Conservation (phyloP, 139 green algal species). For the Haematococcus lacustris region DNA sequence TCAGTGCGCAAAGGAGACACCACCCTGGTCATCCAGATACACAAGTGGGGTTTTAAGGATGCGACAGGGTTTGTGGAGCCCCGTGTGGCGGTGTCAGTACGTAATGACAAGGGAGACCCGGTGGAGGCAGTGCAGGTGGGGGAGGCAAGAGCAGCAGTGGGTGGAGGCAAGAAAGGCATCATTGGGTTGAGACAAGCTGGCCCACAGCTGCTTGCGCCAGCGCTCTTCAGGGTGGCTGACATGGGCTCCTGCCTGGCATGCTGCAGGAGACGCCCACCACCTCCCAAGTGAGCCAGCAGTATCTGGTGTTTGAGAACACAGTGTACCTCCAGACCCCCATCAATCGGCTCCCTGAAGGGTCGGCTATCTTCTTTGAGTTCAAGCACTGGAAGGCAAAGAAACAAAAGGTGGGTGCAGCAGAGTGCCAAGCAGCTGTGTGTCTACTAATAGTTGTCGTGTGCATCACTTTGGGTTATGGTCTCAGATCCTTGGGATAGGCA, state of each 20-base stretch:
- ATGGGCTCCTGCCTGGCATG: too few relatives aligned
- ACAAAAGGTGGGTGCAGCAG: slow-evolving; percentile 63
- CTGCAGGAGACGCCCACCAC: slow-evolving; percentile 35
- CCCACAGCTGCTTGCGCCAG: too few relatives aligned
- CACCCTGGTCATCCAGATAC: slow-evolving; percentile 29
- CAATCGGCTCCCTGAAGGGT: slow-evolving; percentile 22
- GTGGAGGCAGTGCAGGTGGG: slow-evolving; percentile 43
- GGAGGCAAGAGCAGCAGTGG: too few relatives aligned
- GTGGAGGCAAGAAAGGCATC: too few relatives aligned
- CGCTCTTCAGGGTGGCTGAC: too few relatives aligned
- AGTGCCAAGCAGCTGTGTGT: too few relatives aligned
- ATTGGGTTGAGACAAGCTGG: too few relatives aligned
- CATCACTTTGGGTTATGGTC: too few relatives aligned
- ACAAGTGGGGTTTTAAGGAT: slow-evolving; percentile 60
- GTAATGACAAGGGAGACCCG: slow-evolving; percentile 31
- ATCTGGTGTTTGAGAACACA: slow-evolving; percentile 44
- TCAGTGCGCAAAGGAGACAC: slow-evolving; percentile 21
- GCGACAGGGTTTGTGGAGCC: slow-evolving; percentile 36
- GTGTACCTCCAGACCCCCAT: slow-evolving; percentile 55
- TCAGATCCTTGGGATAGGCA: too few relatives aligned
- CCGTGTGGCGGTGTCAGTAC: slow-evolving; percentile 42
- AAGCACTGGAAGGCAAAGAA: slow-evolving; percentile 66
- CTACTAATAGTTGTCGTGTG: too few relatives aligned
- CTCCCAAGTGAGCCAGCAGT: slow-evolving; percentile 14
- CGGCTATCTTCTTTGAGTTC: slow-evolving; percentile 70